Conservation (phyloP, 169 alveolate genomes). For the Babesia caballi region DNA sequence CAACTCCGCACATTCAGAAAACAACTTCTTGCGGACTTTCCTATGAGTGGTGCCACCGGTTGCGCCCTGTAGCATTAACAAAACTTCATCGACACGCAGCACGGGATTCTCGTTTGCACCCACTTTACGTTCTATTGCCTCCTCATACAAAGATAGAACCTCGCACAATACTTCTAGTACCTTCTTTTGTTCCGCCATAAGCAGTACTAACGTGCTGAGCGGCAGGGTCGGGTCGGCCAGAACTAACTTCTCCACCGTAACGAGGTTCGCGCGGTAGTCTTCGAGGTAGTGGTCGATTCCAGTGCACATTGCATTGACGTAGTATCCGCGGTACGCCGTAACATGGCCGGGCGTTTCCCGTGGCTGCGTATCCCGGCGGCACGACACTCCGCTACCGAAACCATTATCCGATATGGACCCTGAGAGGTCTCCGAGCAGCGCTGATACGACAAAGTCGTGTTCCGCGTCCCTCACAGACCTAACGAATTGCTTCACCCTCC, state of each 20-base stretch:
- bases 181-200: slow-evolving; percentile 66
- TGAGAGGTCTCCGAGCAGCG: background rate
- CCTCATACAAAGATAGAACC: slow-evolving; percentile 2
- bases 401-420: too few species aligned
- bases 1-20: slow-evolving; percentile 37
- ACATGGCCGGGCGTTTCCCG: background rate
- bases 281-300: slow-evolving; percentile 66
- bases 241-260: slow-evolving; percentile 61
- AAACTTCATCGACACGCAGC: slow-evolving; percentile 49
- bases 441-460: slow-evolving; percentile 48
- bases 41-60: slow-evolving; percentile 46
- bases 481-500: slow-evolving; percentile 19
- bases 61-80: slow-evolving; percentile 44
- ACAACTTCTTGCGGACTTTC: slow-evolving; percentile 37
- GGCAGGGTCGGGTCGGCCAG: slow-evolving; percentile 67
- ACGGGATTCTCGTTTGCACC: background rate
- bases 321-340: slow-evolving; percentile 42
- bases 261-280: slow-evolving; percentile 52
- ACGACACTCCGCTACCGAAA: too few species aligned
- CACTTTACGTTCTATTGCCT: background rate
- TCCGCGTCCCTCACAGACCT: slow-evolving; percentile 38
- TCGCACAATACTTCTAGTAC: slow-evolving; percentile 45
- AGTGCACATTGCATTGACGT: slow-evolving; percentile 61
- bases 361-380: background rate
- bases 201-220: slow-evolving; percentile 57